Evolutionary conservation across 2,329 filamentous ascomycete genomes (phyloP).

Genomic region (Alternaria metachromatica): DNA sequence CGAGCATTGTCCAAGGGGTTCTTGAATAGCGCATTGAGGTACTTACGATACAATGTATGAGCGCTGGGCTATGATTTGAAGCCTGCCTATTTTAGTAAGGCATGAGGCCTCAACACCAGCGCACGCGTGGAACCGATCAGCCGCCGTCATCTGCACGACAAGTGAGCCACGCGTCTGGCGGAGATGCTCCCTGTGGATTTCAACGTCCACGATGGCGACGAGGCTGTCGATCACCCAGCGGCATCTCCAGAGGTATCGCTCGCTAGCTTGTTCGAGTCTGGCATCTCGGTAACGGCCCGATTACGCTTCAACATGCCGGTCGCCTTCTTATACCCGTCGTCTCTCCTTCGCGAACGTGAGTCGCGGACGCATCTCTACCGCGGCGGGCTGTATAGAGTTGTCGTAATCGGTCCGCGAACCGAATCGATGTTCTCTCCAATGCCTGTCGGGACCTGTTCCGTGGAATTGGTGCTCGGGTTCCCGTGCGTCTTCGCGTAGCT

Average conservation of each 20-base stretch:
- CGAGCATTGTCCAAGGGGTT: background rate
- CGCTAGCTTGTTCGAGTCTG: background rate
- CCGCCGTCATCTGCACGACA: background rate
- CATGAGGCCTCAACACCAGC: background rate
- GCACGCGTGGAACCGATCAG: background rate
- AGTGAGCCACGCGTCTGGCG: background rate
- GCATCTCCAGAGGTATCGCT: background rate
- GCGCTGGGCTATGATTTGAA: background rate
- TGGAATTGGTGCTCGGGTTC: accelerated
- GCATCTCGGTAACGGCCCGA: background rate
- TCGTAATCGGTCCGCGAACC: background rate
- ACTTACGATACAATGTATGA: background rate
- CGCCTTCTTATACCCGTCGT: background rate
- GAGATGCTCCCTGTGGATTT: background rate
- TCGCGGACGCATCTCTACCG: background rate
- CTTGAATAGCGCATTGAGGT: background rate
- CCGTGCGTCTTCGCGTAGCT: background rate
- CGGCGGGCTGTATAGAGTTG: no score
- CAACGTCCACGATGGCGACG: background rate
- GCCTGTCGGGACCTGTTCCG: background rate
- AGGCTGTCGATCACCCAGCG: background rate
- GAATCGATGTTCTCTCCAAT: background rate
- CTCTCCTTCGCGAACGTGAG: background rate
- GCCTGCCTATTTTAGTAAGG: background rate
- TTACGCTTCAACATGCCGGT: background rate